Evolutionary conservation across 441 rosid genomes (phyloP).

Genomic region (Populus tomentosa): DNA sequence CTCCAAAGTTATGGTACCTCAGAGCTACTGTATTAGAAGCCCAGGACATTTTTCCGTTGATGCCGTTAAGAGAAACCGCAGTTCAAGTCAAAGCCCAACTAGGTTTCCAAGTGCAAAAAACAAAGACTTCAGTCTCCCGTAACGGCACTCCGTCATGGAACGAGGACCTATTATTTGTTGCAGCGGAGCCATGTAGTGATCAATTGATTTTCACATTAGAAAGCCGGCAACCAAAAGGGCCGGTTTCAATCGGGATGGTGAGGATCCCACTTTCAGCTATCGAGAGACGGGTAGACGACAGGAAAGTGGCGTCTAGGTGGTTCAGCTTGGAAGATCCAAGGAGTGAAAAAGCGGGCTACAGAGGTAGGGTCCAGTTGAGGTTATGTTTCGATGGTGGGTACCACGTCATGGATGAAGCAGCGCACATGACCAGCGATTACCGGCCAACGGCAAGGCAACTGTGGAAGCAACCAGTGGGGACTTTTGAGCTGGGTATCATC

Average conservation of each 20-base stretch:
- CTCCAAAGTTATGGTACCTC: slow-evolving; percentile 88
- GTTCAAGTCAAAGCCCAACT: slow-evolving; percentile 63
- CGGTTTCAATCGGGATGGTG: slow-evolving; percentile 33
- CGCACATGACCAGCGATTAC: slow-evolving; percentile 89
- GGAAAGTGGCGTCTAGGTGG: slow-evolving; percentile 65
- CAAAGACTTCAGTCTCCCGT: slow-evolving; percentile 49
- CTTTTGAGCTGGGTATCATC: slow-evolving; percentile 71
- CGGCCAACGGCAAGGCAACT: slow-evolving; percentile 90
- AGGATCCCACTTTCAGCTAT: slow-evolving; percentile 48
- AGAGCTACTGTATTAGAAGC: slow-evolving; percentile 78
- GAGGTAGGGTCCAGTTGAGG: slow-evolving; percentile 65
- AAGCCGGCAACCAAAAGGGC: slow-evolving; percentile 52
- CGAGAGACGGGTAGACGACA: slow-evolving; percentile 73
- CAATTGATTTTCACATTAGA: slow-evolving; percentile 54
- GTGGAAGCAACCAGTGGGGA: slow-evolving; percentile 80
- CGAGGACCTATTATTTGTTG: slow-evolving; percentile 75
- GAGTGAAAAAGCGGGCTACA: slow-evolving; percentile 16
- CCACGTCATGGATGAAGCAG: slow-evolving; percentile 93
- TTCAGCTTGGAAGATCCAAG: slow-evolving; percentile 45
- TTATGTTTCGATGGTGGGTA: slow-evolving; percentile 88
- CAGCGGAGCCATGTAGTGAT: slow-evolving; percentile 78
- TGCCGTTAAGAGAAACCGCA: slow-evolving; percentile 36
- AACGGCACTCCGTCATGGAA: slow-evolving; percentile 71
- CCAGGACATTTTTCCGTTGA: slow-evolving; percentile 54
- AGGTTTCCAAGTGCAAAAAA: slow-evolving; percentile 65